Evolutionary conservation across 2,329 filamentous ascomycete species (phyloP), one percentile per base, ranked within the genome.

Genomic region (Grosmannia clavigera): DNA sequence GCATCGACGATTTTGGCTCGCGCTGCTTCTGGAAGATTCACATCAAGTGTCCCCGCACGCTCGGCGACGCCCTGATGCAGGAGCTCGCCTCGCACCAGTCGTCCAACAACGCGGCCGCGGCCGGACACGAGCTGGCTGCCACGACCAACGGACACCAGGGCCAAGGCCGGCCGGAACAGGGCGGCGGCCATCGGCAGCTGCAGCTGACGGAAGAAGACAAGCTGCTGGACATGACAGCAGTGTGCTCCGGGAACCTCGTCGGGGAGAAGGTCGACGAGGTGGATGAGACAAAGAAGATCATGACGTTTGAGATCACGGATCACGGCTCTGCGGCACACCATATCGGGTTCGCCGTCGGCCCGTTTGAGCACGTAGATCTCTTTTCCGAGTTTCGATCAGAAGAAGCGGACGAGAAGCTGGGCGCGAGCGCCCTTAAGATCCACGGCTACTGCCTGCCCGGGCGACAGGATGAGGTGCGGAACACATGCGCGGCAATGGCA

Each of bases 311-410:
- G 60, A 86, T 66, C 16, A 64, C 62, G 2, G 65, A 88, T 57
- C 81, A 82, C 62, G 84, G 85, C 63, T 84, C 87, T 57, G 83
- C 91, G 1, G 87, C 92, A 1, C 88, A 92, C 63, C 92, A 97
- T 70, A 85, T 99, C 64, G 92, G 92, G 5, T 96, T 99, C 71
- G 89, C 91, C 2, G 83, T 97, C 60, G 94, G 95, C 0, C 94
- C 95, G 0, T 99, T 99, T 70, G 91, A 97, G 71, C 87, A 92
- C 66, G 86, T 97, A 58, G 90, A 96, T 68, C 78, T 99, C 5
- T 83, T 78, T 64, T 87, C 90, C 2, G 88, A 92, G 66, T 96
- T 90, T 67, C 85, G 95, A 57, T 90, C 92, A 54, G 90, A 90
- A 63, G 90, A 95, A 66, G 90, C 96, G 65, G 92, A 96, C 68